phyloP scores from a whole-genome alignment of 192 early-diverging fungal species.

The Thamnidium elegans region DNA sequence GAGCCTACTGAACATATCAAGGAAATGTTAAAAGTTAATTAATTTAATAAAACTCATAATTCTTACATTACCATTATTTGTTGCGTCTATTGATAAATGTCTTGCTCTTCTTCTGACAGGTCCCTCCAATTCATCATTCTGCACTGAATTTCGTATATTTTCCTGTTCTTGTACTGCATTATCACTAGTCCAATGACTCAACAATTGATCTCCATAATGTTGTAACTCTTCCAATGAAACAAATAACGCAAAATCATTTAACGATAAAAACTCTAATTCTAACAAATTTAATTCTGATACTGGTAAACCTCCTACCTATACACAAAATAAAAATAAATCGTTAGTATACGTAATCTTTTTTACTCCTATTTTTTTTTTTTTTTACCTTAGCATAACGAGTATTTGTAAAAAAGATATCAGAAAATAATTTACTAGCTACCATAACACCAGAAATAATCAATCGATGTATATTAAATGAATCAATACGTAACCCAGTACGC shows the following conservation, averaged over 20 bases:
- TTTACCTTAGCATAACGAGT: constrained; percentile 77
- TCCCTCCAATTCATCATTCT: neutral
- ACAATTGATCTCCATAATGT: constrained; percentile 68
- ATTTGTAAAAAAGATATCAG: constrained; percentile 93
- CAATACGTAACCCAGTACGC: constrained; percentile 64
- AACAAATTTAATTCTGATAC: constrained; percentile 84
- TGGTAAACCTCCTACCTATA: constrained; percentile 78
- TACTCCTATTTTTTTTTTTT: neutral
- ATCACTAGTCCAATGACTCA: constrained; percentile 51
- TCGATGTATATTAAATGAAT: constrained; percentile 89
- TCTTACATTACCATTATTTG: too few relatives aligned
- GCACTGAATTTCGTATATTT: neutral
- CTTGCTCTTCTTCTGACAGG: constrained; percentile 13
- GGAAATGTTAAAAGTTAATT: constrained; percentile 11
- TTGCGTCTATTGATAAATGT: constrained; percentile 10
- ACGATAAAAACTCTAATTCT: constrained; percentile 82
- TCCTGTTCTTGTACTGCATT: constrained; percentile 22
- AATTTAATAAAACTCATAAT: neutral
- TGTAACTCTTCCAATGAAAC: constrained; percentile 79
- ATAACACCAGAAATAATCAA: constrained; percentile 87
- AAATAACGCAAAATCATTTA: constrained; percentile 77
- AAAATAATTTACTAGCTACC: constrained; percentile 88
- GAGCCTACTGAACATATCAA: neutral
- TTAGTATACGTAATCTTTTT: neutral
- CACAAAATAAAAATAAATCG: neutral